Evolutionary conservation across 1,284 basidiomycete species (phyloP).

Genomic region (Cerioporus squamosus): DNA sequence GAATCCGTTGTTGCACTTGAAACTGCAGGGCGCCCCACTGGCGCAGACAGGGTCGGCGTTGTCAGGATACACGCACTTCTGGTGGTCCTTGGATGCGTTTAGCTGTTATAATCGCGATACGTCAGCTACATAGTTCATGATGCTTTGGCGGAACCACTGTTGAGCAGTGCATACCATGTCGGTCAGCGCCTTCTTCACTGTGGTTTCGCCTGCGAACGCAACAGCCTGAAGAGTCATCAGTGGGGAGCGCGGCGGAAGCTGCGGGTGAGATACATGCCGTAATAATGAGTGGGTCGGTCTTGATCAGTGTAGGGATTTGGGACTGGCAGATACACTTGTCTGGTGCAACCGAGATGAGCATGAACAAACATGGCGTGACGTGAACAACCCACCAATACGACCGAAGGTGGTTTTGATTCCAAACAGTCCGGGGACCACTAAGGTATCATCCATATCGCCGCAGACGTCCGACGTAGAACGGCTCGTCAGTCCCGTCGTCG

Average conservation of each 20-base stretch:
- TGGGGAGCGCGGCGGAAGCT: background rate
- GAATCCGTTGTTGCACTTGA: conserved; percentile 50
- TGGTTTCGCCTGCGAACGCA: conserved; percentile 35
- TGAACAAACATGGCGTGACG: no score
- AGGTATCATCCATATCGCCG: conserved; percentile 38
- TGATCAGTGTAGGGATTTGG: conserved; percentile 38
- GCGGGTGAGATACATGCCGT: background rate
- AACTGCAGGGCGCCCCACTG: conserved; percentile 43
- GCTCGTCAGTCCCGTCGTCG: conserved; percentile 7
- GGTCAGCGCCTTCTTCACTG: conserved; percentile 35
- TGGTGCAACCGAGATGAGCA: conserved; percentile 14
- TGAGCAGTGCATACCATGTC: conserved; percentile 34
- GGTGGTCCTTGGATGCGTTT: conserved; percentile 16
- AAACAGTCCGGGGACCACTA: conserved; percentile 36
- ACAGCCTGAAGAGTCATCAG: conserved; percentile 25
- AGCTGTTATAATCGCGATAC: no score
- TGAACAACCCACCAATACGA: conserved; percentile 33
- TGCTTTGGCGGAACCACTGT: no score
- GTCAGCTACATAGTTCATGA: no score
- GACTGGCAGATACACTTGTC: conserved; percentile 47
- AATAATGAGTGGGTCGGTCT: conserved; percentile 35
- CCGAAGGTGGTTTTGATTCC: conserved; percentile 36
- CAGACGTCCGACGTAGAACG: conserved; percentile 42
- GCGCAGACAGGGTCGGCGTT: conserved; percentile 44
- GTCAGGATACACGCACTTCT: conserved; percentile 46